Conservation (phyloP, 352 stramenopile genomes). For the Phytophthora pistaciae region DNA sequence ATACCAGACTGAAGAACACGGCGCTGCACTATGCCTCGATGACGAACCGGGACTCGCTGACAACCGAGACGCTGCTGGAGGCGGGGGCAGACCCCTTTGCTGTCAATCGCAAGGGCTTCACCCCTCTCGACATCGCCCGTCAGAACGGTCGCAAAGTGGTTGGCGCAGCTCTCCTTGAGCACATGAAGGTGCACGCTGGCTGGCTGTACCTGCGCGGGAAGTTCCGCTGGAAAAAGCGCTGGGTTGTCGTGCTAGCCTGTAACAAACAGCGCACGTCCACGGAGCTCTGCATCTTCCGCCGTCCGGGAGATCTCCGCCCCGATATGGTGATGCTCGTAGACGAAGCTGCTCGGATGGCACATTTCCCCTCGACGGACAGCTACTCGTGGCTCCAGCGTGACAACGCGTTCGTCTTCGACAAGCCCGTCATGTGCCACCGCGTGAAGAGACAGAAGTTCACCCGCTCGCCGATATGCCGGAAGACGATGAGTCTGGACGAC, state of each 20-base stretch:
- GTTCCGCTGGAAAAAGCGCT: constrained; percentile 73
- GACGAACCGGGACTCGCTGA: constrained; percentile 46
- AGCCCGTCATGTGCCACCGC: constrained; percentile 49
- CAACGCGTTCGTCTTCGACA: constrained; percentile 56
- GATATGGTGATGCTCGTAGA: constrained; percentile 51
- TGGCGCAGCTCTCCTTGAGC: constrained; percentile 51
- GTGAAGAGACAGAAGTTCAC: constrained; percentile 46
- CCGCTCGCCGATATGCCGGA: constrained; percentile 47
- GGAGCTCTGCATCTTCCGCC: constrained; percentile 67
- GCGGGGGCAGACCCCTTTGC: constrained; percentile 58
- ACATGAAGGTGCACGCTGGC: constrained; percentile 62
- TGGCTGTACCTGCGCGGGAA: constrained; percentile 60
- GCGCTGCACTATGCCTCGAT: constrained; percentile 73
- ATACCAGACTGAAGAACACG: constrained; percentile 55
- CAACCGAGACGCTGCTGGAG: constrained; percentile 59
- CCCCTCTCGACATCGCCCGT: constrained; percentile 71
- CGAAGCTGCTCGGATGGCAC: constrained; percentile 34
- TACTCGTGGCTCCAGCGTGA: constrained; percentile 49
- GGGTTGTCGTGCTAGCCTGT: constrained; percentile 67
- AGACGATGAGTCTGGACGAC: constrained; percentile 51
- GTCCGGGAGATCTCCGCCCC: constrained; percentile 34
- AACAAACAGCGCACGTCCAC: constrained; percentile 53
- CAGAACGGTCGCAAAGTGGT: constrained; percentile 53
- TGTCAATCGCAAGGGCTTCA: constrained; percentile 68
- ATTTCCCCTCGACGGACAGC: constrained; percentile 37